Percentiles rank a stretch among this genome's conserved stretches.
Conservation (phyloP, 192 early-diverging fungal genomes). For the Coemansia sp. region DNA sequence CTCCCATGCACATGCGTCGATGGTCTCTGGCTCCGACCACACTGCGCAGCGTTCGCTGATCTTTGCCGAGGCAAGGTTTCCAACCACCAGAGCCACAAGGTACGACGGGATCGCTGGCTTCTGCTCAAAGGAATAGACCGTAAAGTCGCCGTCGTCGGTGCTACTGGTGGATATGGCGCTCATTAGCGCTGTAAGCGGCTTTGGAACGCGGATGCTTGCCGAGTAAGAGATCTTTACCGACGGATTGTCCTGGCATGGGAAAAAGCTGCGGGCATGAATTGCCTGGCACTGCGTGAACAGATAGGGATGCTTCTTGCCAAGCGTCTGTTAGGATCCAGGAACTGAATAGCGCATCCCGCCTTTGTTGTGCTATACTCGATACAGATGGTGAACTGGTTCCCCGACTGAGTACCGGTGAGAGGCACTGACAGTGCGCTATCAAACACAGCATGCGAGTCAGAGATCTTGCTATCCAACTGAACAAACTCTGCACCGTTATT, state of each 20-base stretch:
- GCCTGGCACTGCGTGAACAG: slow-evolving; percentile 96
- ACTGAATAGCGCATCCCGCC: slow-evolving; percentile 90
- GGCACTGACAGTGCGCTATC: slow-evolving; percentile 71
- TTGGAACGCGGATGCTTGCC: slow-evolving; percentile 76
- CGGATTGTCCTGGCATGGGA: slow-evolving; percentile 90
- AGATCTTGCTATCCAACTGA: background rate
- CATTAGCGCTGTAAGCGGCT: slow-evolving; percentile 88
- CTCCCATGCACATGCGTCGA: slow-evolving; percentile 92
- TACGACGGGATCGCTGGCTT: slow-evolving; percentile 90
- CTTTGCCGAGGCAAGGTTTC: slow-evolving; percentile 65
- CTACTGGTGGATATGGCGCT: slow-evolving; percentile 76
- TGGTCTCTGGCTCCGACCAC: slow-evolving; percentile 83
- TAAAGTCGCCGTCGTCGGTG: slow-evolving; percentile 55
- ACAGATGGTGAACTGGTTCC: slow-evolving; percentile 57
- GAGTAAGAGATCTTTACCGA: slow-evolving; percentile 85
- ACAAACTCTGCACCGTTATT: slow-evolving; percentile 22
- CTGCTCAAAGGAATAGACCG: slow-evolving; percentile 82
- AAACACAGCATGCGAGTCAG: slow-evolving; percentile 57
- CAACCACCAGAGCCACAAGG: slow-evolving; percentile 91
- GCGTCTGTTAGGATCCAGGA: slow-evolving; percentile 89
- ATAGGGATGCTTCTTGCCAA: slow-evolving; percentile 92
- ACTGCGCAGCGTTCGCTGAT: slow-evolving; percentile 93
- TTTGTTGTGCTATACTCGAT: slow-evolving; percentile 78
- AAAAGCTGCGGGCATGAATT: slow-evolving; percentile 89
- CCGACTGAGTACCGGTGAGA: slow-evolving; percentile 49